Percentiles rank a stretch among this genome's conserved stretches.
Conservation (phyloP, 192 early-diverging fungal species). For the Rhizophlyctis rosea region DNA sequence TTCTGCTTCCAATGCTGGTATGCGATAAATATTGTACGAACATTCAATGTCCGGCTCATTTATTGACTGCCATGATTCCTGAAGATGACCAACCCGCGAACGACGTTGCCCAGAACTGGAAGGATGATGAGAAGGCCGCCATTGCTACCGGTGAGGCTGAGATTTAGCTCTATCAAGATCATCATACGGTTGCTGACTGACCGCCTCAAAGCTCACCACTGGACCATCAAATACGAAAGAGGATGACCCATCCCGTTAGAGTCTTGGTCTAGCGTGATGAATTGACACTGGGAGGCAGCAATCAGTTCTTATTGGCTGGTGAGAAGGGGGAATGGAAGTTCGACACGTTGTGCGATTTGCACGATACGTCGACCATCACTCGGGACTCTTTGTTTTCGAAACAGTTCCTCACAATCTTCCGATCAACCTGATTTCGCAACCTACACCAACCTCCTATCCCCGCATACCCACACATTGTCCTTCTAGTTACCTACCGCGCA, state of each 20-base stretch:
- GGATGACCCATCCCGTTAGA: too few species aligned
- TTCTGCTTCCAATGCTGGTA: slow-evolving; percentile 91
- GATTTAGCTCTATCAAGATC: not conserved
- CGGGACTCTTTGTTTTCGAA: slow-evolving; percentile 99
- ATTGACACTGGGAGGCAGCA: slow-evolving; percentile 96
- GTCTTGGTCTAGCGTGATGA: too few species aligned
- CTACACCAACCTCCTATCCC: too few species aligned
- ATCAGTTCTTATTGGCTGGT: slow-evolving; percentile 97
- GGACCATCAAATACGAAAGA: slow-evolving; percentile 25
- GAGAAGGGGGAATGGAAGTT: slow-evolving; percentile 99
- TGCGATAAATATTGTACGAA: not conserved
- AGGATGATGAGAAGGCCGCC: slow-evolving; percentile 90
- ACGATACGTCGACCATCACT: slow-evolving; percentile 95
- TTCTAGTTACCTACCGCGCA: too few species aligned
- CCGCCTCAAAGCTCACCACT: slow-evolving; percentile 18
- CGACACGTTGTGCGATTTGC: slow-evolving; percentile 94
- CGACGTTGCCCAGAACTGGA: slow-evolving; percentile 99
- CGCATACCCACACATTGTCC: too few species aligned
- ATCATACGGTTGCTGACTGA: not conserved
- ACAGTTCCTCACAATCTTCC: too few species aligned
- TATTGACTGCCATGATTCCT: not conserved
- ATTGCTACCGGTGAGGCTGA: slow-evolving; percentile 67
- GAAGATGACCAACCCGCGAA: slow-evolving; percentile 93
- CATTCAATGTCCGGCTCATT: too few species aligned
- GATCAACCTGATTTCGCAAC: too few species aligned